phyloP scores from a whole-genome alignment of 257 asterid genomes.

The Fraxinus quadrangulata region DNA sequence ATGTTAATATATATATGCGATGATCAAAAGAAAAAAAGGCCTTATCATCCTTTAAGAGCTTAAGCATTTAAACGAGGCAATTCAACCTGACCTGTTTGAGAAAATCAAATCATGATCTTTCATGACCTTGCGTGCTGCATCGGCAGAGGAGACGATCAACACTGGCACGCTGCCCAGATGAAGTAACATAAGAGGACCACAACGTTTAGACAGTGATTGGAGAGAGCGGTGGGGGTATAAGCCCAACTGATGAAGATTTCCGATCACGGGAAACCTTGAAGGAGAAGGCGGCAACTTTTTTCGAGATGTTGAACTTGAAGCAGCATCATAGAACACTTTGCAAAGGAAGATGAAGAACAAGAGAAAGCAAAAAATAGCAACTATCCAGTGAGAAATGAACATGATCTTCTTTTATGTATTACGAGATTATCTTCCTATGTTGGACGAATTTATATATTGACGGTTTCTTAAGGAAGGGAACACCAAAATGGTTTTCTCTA shows the following conservation, averaged over 20 bases:
- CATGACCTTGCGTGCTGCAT: conserved; percentile 54
- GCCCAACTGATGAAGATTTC: conserved; percentile 57
- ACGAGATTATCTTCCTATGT: not conserved
- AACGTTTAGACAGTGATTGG: conserved; percentile 35
- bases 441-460: not conserved
- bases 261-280: conserved; percentile 50
- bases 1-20: no score
- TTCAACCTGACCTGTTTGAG: conserved; percentile 28
- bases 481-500: not conserved
- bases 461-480: not conserved
- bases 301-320: not conserved
- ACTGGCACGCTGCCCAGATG: conserved; percentile 48
- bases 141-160: conserved; percentile 47
- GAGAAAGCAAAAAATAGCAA: not conserved
- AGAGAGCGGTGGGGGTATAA: conserved; percentile 40
- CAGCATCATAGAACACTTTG: not conserved
- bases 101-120: conserved; percentile 52
- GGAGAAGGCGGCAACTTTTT: conserved; percentile 54
- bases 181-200: conserved; percentile 58
- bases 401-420: not conserved
- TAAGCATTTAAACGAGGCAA: not conserved
- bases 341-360: not conserved
- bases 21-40: no score
- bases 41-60: not conserved
- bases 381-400: not conserved